phyloP scores from a whole-genome alignment of 805 yeast species.

The Suhomyces kilbournensis region DNA sequence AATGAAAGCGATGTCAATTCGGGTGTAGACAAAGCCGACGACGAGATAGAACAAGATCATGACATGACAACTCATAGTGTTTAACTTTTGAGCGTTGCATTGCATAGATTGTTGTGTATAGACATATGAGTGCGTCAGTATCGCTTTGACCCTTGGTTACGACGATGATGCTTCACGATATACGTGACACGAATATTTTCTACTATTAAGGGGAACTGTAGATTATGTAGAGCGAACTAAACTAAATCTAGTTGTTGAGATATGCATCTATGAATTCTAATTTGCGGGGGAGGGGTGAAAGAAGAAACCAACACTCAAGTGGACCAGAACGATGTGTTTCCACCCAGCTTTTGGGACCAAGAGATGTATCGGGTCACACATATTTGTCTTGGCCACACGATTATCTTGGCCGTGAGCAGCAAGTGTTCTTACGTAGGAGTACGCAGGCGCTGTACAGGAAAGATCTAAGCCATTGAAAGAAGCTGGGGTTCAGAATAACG shows the following conservation, averaged over 20 bases:
- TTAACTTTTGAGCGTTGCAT: neutral
- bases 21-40: neutral
- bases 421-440: neutral
- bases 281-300: neutral
- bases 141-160: neutral
- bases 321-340: neutral
- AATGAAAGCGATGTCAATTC: neutral
- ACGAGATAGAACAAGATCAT: neutral
- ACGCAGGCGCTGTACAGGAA: neutral
- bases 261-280: neutral
- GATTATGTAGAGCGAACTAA: neutral
- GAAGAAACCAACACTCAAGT: neutral
- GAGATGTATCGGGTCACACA: neutral
- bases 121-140: neutral
- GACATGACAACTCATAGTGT: neutral
- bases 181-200: neutral
- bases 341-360: neutral
- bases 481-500: neutral
- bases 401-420: neutral
- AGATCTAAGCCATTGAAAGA: neutral
- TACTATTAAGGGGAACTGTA: neutral
- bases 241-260: neutral
- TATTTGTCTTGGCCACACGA: neutral
- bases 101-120: neutral
- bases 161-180: neutral